Evolutionary conservation across 73 alveolate species (phyloP).

Genomic region (Paraurostyla sp.): DNA sequence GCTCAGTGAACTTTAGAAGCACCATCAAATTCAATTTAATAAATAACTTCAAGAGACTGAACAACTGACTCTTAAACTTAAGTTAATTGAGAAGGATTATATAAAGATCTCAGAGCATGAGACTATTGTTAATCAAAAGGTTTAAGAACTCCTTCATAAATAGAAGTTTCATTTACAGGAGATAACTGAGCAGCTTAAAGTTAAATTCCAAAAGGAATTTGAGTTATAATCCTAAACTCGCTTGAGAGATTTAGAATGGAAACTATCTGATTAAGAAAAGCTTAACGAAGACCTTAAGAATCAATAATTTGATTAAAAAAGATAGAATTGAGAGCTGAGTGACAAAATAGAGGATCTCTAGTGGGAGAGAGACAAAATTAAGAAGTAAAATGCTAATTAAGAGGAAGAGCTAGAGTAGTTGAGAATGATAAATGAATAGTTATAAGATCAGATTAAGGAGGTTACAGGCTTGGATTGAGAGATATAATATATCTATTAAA

Average conservation of each 20-base stretch:
- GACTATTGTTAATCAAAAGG: conserved; percentile 8
- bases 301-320: neutral
- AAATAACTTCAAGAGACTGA: neutral
- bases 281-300: neutral
- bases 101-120: conserved; percentile 15
- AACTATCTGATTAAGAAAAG: neutral
- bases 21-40: neutral
- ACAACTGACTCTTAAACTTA: neutral
- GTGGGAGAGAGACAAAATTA: neutral
- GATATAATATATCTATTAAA: neutral
- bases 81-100: neutral
- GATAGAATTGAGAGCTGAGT: neutral
- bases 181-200: neutral
- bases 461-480: neutral
- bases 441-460: neutral
- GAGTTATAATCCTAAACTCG: neutral
- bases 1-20: neutral
- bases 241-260: neutral
- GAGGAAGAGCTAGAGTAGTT: neutral
- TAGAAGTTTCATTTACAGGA: too few relatives aligned
- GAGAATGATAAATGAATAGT: neutral
- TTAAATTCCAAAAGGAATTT: neutral
- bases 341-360: neutral
- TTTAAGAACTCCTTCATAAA: too few relatives aligned
- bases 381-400: neutral